phyloP scores from a whole-genome alignment of 169 alveolate species.

The Eimeria maxima region DNA sequence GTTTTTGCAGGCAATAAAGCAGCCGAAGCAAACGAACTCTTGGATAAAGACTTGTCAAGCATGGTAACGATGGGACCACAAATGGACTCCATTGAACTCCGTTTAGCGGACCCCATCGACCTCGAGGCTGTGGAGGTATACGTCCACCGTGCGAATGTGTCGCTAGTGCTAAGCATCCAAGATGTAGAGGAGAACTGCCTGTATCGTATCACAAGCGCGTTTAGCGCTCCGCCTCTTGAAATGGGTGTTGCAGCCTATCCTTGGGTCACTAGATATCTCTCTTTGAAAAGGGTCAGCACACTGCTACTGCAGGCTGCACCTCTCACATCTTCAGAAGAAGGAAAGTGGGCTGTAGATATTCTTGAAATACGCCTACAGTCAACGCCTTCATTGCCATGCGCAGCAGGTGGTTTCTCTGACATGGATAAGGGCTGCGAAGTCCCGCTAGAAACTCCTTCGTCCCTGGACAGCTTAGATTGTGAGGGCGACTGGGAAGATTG shows the following conservation, averaged over 20 bases:
- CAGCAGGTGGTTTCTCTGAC: slow-evolving; percentile 58
- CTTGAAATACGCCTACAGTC: slow-evolving; percentile 62
- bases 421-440: slow-evolving; percentile 31
- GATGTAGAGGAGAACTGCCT: slow-evolving; percentile 38
- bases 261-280: slow-evolving; percentile 62
- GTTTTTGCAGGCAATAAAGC: neutral
- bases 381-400: slow-evolving; percentile 46
- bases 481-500: slow-evolving; percentile 61
- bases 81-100: neutral
- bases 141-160: slow-evolving; percentile 10
- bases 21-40: neutral
- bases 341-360: slow-evolving; percentile 25
- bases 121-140: slow-evolving; percentile 56
- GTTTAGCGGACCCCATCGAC: slow-evolving; percentile 33
- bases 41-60: slow-evolving; percentile 12
- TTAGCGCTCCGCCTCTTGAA: slow-evolving; percentile 28
- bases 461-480: slow-evolving; percentile 40
- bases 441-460: neutral
- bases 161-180: neutral
- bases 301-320: slow-evolving; percentile 41
- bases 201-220: neutral
- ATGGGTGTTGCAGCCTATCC: slow-evolving; percentile 8
- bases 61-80: neutral
- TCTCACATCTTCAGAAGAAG: neutral
- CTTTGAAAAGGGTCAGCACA: slow-evolving; percentile 58